These are phyloP conservation scores for Mycena rosella DNA, from an alignment of 768 basidiomycete genomes.

Conservation along the genomic window DNA sequence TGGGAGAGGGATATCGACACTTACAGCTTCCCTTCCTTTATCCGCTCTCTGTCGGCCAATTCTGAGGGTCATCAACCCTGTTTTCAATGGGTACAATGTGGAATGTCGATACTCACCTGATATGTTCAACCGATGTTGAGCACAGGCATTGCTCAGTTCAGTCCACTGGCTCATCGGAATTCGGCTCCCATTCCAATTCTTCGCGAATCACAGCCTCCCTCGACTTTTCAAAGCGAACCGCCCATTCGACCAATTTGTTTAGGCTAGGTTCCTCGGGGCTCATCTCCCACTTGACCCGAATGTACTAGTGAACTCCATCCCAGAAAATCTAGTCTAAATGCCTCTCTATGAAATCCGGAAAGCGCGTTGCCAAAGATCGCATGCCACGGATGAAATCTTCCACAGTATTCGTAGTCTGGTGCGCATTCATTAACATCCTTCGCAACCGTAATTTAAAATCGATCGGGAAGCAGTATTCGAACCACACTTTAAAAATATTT, in stretches of 20 bases:
- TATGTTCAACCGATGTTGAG: too few relatives aligned
- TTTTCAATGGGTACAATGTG: too few relatives aligned
- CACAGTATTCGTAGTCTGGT: constrained; percentile 5
- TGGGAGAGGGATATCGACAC: too few relatives aligned
- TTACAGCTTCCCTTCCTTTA: too few relatives aligned
- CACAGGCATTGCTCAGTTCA: too few relatives aligned
- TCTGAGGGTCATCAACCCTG: too few relatives aligned
- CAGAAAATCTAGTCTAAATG: constrained; percentile 20
- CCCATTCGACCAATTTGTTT: neutral
- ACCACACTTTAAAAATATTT: constrained; percentile 15
- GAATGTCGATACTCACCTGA: too few relatives aligned
- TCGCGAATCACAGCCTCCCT: neutral
- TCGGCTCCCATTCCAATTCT: too few relatives aligned
- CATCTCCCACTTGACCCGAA: constrained; percentile 8
- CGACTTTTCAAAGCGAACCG: neutral
- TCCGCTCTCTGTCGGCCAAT: too few relatives aligned
- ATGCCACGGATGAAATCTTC: constrained; percentile 20
- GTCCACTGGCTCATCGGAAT: too few relatives aligned
- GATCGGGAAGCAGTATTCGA: constrained; percentile 27
- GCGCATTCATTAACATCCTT: constrained; percentile 10
- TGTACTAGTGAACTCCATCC: constrained; percentile 13
- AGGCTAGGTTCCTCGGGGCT: neutral
- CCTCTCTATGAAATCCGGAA: constrained; percentile 19
- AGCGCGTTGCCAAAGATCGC: constrained; percentile 18
- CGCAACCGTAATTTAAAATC: constrained; percentile 18